phyloP scores from a whole-genome alignment of 2,329 filamentous ascomycete genomes.

The Colletotrichum gigasporum region DNA sequence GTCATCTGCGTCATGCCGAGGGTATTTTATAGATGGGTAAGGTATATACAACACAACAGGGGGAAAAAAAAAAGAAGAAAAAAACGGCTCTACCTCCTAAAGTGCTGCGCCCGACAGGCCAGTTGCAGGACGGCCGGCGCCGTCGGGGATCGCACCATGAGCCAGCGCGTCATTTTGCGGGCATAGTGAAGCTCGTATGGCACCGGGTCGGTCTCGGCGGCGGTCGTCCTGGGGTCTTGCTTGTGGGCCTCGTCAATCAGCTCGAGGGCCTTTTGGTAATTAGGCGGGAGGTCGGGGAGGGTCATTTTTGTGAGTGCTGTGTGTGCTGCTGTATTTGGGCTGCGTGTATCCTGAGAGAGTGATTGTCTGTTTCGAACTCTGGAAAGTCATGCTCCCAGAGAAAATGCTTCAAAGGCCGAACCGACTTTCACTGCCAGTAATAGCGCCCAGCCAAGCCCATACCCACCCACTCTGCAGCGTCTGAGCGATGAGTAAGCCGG shows the following conservation, averaged over 20 bases:
- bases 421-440: neutral
- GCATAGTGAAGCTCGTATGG: constrained; percentile 89
- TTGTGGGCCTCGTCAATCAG: constrained; percentile 75
- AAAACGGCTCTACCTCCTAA: constrained; percentile 64
- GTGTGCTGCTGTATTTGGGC: neutral
- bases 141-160: constrained; percentile 66
- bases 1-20: neutral
- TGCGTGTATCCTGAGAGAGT: neutral
- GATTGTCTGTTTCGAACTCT: constrained; percentile 13
- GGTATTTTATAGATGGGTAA: too few relatives aligned
- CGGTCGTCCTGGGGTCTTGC: constrained; percentile 47
- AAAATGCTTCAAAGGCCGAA: constrained; percentile 12
- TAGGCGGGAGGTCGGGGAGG: constrained; percentile 45
- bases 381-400: neutral
- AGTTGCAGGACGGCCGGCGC: constrained; percentile 75
- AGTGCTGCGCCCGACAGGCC: constrained; percentile 86
- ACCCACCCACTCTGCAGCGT: neutral
- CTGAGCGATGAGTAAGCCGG: constrained; percentile 19
- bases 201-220: constrained; percentile 50
- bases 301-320: neutral
- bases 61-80: neutral
- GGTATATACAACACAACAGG: neutral
- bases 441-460: neutral
- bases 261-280: constrained; percentile 63
- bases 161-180: constrained; percentile 79